Evolutionary conservation across 176 grass and related monocot species (phyloP).

Genomic region (Zizania latifolia): DNA sequence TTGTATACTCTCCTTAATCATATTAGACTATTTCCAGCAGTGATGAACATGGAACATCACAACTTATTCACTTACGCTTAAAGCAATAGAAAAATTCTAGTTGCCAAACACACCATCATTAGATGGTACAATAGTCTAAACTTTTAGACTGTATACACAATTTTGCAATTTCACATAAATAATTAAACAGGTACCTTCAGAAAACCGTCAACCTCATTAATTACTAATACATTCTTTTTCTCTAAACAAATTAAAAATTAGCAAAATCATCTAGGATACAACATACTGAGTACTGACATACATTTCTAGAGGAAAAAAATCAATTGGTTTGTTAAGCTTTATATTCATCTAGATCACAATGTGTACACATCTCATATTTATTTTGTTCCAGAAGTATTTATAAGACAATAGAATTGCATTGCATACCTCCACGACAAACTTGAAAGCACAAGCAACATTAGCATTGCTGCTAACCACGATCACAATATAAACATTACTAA

Average conservation of each 20-base stretch:
- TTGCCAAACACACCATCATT: neutral
- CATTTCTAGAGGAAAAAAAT: neutral
- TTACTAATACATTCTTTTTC: slow-evolving; percentile 5
- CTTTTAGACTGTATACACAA: neutral
- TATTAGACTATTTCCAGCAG: too few species aligned
- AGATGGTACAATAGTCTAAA: neutral
- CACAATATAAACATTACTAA: slow-evolving; percentile 94
- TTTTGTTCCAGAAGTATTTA: neutral
- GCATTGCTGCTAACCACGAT: slow-evolving; percentile 94
- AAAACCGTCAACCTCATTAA: neutral
- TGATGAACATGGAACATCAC: too few species aligned
- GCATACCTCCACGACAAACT: slow-evolving; percentile 88
- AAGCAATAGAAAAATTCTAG: neutral
- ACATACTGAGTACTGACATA: neutral
- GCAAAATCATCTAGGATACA: neutral
- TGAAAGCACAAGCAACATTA: slow-evolving; percentile 88
- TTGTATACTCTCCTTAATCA: too few species aligned
- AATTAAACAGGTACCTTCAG: slow-evolving; percentile 7
- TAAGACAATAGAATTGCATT: neutral
- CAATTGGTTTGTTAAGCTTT: neutral
- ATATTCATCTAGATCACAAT: slow-evolving; percentile 19
- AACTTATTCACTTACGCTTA: too few species aligned
- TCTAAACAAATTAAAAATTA: neutral
- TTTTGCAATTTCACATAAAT: slow-evolving; percentile 9
- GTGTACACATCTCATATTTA: neutral